Evolutionary conservation across 768 basidiomycete species (phyloP), one percentile per base, ranked within the genome.

Genomic region (Mycena pura): DNA sequence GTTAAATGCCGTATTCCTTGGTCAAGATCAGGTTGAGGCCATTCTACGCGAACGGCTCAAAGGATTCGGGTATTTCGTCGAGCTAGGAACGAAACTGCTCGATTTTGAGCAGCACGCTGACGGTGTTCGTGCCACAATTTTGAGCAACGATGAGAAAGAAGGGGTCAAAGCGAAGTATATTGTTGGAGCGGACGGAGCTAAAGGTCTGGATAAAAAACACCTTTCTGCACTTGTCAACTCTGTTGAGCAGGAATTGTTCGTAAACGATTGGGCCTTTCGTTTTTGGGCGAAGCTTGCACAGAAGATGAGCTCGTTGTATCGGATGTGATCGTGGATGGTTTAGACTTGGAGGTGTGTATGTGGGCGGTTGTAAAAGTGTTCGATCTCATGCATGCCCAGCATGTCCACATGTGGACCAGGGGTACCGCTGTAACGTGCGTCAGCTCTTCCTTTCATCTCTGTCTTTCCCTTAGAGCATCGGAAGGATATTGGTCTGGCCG

Each of bases 401-500:
- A 75, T 55, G 82, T 80, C 81, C 81, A 82, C 62, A 79, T 78
- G 70, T 83, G 81, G 81, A 80, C n/a, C n/a, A n/a, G n/a, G n/a
- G n/a, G n/a, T n/a, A n/a, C n/a, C n/a, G n/a, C n/a, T n/a, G n/a
- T n/a, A n/a, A n/a, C n/a, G n/a, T n/a, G n/a, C n/a, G n/a, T n/a
- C n/a, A n/a, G n/a, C n/a, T n/a, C n/a, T n/a, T n/a, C n/a, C n/a
- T n/a, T n/a, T n/a, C n/a, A n/a, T n/a, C n/a, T n/a, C n/a, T n/a
- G n/a, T n/a, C n/a, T n/a, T n/a, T n/a, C n/a, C n/a, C n/a, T n/a
- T n/a, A n/a, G n/a, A n/a, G n/a, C n/a, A n/a, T n/a, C n/a, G n/a
- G n/a, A n/a, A n/a, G n/a, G n/a, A n/a, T n/a, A n/a, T n/a, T n/a
- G n/a, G n/a, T n/a, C n/a, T n/a, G n/a, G n/a, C n/a, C n/a, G n/a